A percentile compares a stretch with the other conserved stretches of the same genome.
Conservation (phyloP, 192 early-diverging fungal species). For the Chytriomyces sp. region DNA sequence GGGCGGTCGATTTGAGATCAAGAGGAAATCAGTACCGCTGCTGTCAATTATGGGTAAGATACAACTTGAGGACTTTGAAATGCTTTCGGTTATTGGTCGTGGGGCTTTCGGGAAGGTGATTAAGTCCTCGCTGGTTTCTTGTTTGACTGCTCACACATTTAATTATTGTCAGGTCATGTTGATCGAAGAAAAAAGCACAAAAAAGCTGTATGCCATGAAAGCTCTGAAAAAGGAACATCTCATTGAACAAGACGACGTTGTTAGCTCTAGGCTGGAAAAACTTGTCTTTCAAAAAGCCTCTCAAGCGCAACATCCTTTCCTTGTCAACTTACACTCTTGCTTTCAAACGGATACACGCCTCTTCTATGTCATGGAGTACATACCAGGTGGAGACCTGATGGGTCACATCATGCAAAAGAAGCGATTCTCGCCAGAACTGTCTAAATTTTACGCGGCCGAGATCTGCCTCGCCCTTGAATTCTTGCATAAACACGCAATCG, state of each 20-base stretch:
- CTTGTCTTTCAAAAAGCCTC: slow-evolving; percentile 90
- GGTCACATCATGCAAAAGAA: slow-evolving; percentile 90
- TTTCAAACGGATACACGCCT: slow-evolving; percentile 22
- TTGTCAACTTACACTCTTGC: slow-evolving; percentile 56
- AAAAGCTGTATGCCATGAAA: slow-evolving; percentile 92
- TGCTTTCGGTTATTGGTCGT: slow-evolving; percentile 92
- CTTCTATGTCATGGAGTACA: slow-evolving; percentile 99
- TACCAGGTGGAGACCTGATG: slow-evolving; percentile 97
- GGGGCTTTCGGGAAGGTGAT: slow-evolving; percentile 96
- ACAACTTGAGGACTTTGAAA: slow-evolving; percentile 88
- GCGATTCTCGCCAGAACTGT: slow-evolving; percentile 82
- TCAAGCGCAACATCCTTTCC: slow-evolving; percentile 88
- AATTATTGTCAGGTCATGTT: slow-evolving; percentile 73
- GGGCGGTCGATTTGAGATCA: neutral
- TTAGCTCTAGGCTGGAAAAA: slow-evolving; percentile 89
- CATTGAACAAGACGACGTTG: slow-evolving; percentile 96
- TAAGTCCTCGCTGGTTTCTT: too few relatives aligned
- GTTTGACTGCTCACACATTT: too few relatives aligned
- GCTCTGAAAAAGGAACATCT: slow-evolving; percentile 98
- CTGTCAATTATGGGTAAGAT: slow-evolving; percentile 52
- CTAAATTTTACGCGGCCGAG: slow-evolving; percentile 96
- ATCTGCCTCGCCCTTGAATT: slow-evolving; percentile 92
- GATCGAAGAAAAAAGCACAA: slow-evolving; percentile 83
- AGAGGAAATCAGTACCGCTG: neutral
- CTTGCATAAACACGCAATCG: slow-evolving; percentile 90